These are phyloP conservation scores for Marchantia paleacea DNA, from an alignment of 225 moss, liverwort and hornwort genomes.

Conservation along the genomic window DNA sequence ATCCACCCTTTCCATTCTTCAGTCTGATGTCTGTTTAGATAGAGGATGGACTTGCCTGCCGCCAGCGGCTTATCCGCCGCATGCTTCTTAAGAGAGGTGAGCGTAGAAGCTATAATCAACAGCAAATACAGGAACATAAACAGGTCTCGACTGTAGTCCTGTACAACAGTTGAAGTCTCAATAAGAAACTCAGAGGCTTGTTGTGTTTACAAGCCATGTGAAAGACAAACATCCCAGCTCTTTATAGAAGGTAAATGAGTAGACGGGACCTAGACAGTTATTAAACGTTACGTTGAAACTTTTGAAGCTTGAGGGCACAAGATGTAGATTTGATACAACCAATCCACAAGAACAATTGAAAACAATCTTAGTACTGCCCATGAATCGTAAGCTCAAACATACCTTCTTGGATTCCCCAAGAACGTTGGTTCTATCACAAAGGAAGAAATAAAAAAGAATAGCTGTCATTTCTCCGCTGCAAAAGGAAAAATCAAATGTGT, in stretches of 20 bases:
- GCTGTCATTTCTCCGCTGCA: conserved; percentile 80
- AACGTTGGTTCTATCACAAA: conserved; percentile 78
- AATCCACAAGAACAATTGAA: background rate
- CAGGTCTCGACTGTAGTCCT: conserved; percentile 86
- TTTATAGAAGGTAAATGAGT: background rate
- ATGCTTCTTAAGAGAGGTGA: conserved; percentile 89
- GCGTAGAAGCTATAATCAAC: conserved; percentile 63
- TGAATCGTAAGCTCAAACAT: background rate
- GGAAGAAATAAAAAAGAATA: conserved; percentile 80
- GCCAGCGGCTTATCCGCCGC: conserved; percentile 54
- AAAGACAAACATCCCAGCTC: too few species aligned
- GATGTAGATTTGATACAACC: background rate
- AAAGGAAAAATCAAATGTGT: conserved; percentile 9
- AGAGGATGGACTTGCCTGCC: conserved; percentile 66
- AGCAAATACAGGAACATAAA: conserved; percentile 86
- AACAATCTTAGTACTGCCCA: background rate
- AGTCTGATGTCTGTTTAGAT: conserved; percentile 93
- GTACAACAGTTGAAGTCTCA: conserved; percentile 26
- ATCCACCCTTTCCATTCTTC: conserved; percentile 99
- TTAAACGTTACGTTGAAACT: background rate
- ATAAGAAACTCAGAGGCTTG: background rate
- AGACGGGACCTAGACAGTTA: background rate
- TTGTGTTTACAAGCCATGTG: background rate
- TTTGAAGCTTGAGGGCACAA: background rate
- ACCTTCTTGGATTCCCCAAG: conserved; percentile 83